Conservation (phyloP, 352 stramenopile species). For the Aphanomyces astaci region DNA sequence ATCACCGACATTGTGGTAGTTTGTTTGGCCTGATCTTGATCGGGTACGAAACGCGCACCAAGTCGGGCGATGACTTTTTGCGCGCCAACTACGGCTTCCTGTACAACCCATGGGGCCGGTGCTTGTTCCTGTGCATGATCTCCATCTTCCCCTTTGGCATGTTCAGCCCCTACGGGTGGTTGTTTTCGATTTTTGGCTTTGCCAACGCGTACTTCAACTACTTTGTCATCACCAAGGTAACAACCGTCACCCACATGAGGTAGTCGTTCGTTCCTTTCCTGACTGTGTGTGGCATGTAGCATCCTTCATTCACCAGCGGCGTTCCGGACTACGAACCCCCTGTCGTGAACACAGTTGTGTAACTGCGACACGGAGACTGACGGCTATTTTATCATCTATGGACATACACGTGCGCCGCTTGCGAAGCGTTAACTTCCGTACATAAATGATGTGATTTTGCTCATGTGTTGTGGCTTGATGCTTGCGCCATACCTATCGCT, state of each 20-base stretch:
- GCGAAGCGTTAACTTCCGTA: neutral
- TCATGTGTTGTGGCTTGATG: neutral
- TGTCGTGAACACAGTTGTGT: conserved; percentile 29
- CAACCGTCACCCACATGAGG: neutral
- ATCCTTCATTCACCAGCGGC: conserved; percentile 77
- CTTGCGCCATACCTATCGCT: too few species aligned
- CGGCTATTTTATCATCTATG: neutral
- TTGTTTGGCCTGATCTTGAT: conserved; percentile 79
- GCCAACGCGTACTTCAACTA: conserved; percentile 86
- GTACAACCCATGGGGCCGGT: conserved; percentile 82
- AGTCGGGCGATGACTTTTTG: conserved; percentile 54
- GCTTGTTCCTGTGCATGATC: conserved; percentile 83
- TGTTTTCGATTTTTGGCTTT: conserved; percentile 70
- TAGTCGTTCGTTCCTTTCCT: neutral
- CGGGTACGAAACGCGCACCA: conserved; percentile 74
- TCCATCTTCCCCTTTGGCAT: conserved; percentile 86
- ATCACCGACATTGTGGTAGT: conserved; percentile 35
- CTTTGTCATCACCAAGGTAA: conserved; percentile 80
- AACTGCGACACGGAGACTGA: neutral
- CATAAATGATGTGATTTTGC: conserved; percentile 2
- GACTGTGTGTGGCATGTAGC: conserved; percentile 26
- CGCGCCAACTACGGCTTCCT: conserved; percentile 82
- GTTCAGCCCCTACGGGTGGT: conserved; percentile 67
- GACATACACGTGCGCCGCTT: neutral
- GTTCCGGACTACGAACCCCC: conserved; percentile 77